Evolutionary conservation across 164 flowering plant genomes (phyloP), one percentile per base, ranked within the genome.

Genomic region (Chimonanthus salicifolius): DNA sequence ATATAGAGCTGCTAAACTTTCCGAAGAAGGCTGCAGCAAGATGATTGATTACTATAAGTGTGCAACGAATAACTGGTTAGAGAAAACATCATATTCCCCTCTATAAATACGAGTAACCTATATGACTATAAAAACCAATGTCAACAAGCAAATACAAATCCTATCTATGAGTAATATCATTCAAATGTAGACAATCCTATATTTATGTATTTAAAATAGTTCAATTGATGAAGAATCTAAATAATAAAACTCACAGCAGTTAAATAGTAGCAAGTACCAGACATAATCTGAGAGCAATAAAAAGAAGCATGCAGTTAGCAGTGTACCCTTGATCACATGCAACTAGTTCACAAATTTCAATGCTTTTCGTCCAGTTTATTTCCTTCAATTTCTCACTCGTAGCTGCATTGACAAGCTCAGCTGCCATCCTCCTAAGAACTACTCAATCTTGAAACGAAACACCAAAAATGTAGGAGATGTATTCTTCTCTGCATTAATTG

Each of bases 341-440:
- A 72, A 88, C 94, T 71, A 87, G 46, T 83, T 94, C 98, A 83
- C 98, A 94, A 48, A 94, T 91, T 77, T 92, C 89, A 76, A 94
- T 92, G 75, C 86, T 90, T 68, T 87, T 92, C 9, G 82, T 78
- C 98, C 98, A 94, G 80, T 92, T 94, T 82, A 88, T 80, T 80
- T 92, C 98, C 73, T 82, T 71, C 46, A 92, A 87, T 76, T 92
- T 90, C 75, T 92, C 97, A 74, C 86, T 88, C 47, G 98, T 94
- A 67, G 98, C 97, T 60, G 84, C 81, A 82, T 77, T 81, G 18
- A 94, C 97, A 77, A 92, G 94, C 78, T 88, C 97, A 46, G 88
- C 74, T 2, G 92, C 96, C 98, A 94, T 85, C 63, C 70, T 33
- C 47, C 66, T 73, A 15, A 7, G 16, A 9, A 18, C 33, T 20